Evolutionary conservation across 352 stramenopile species (phyloP).

Genomic region (Phytopythium litorale): DNA sequence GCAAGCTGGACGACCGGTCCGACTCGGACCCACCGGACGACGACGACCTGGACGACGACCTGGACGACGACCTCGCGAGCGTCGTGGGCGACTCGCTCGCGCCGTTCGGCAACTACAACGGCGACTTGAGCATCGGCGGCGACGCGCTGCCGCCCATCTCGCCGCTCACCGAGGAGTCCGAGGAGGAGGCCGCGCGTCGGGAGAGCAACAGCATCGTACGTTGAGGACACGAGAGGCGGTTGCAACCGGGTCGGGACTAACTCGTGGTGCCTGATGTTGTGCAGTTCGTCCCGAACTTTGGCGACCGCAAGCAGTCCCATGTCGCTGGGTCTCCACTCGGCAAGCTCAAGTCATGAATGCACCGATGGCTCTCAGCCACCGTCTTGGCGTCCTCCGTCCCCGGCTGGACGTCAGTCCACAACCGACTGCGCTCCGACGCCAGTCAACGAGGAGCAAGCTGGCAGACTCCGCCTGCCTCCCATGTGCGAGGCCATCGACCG

Average conservation of each 20-base stretch:
- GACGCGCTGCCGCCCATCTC: conserved; percentile 14
- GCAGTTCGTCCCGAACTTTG: background rate
- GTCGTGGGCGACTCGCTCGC: background rate
- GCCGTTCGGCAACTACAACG: conserved; percentile 9
- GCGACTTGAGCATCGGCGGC: conserved; percentile 4
- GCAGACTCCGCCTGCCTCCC: no score
- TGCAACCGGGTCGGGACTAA: background rate
- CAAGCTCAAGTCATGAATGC: background rate
- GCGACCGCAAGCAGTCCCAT: background rate
- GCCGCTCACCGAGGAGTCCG: conserved; percentile 50
- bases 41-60: conserved; percentile 46
- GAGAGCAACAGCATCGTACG: conserved; percentile 54
- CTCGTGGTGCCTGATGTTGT: background rate
- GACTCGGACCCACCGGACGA: conserved; percentile 34
- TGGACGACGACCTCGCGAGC: conserved; percentile 21
- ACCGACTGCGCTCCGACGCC: background rate
- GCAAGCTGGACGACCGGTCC: conserved; percentile 27
- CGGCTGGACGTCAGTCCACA: background rate
- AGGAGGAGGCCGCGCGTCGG: conserved; percentile 55
- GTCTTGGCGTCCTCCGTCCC: background rate
- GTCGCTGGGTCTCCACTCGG: background rate
- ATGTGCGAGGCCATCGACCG: no score
- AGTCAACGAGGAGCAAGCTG: background rate
- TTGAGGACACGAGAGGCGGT: background rate
- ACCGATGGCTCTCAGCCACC: background rate